Evolutionary conservation across 306 rosid genomes (phyloP).

Genomic region (Lotus japonicus): DNA sequence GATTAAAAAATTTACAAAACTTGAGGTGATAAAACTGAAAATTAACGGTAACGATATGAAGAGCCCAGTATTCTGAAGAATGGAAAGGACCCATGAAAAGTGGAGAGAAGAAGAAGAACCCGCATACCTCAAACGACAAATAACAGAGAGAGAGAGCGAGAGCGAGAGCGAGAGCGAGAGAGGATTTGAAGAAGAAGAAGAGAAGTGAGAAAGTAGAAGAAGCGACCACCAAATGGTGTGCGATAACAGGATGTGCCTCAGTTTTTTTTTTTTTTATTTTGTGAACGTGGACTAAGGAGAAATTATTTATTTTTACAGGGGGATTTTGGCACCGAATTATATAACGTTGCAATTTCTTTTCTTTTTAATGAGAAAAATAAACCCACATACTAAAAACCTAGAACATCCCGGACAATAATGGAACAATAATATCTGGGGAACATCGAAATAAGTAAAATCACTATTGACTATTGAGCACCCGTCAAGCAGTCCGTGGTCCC

Average conservation of each 20-base stretch:
- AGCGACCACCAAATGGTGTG: not conserved
- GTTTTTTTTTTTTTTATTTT: not conserved
- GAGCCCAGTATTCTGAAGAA: not conserved
- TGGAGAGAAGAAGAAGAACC: not conserved
- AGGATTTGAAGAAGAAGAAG: not conserved
- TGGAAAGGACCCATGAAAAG: not conserved
- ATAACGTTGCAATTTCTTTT: too few species aligned
- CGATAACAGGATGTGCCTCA: not conserved
- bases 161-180: not conserved
- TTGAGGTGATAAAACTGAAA: not conserved
- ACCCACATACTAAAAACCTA: too few species aligned
- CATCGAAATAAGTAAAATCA: too few species aligned
- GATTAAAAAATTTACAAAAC: not conserved
- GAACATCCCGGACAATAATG: too few species aligned
- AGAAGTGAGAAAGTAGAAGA: not conserved
- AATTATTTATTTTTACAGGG: too few species aligned
- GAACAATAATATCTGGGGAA: too few species aligned
- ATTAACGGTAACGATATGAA: not conserved
- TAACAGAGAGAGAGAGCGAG: not conserved
- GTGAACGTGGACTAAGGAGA: too few species aligned
- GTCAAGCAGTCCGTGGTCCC: too few species aligned
- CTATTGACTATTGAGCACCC: too few species aligned
- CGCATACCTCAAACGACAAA: slow-evolving; percentile 27
- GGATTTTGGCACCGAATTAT: too few species aligned
- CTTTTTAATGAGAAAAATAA: too few species aligned